Conservation (phyloP, 164 flowering plant species). For the Berberis thunbergii region DNA sequence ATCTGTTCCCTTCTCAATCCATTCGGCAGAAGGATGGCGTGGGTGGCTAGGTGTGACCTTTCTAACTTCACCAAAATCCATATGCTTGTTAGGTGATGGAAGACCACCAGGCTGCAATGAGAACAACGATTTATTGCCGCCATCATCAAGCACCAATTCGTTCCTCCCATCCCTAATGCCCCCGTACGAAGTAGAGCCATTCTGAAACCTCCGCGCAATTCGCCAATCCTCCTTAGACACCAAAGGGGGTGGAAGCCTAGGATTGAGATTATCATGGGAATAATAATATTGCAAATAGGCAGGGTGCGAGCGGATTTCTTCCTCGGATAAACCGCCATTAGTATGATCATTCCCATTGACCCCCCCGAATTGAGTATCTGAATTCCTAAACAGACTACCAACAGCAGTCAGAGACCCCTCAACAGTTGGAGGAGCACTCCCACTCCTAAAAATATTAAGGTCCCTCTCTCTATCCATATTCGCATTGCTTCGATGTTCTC, state of each 20-base stretch:
- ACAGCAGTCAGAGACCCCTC: constrained; percentile 70
- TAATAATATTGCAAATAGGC: constrained; percentile 73
- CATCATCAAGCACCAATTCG: constrained; percentile 20
- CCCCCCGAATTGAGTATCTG: background rate
- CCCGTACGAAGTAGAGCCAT: constrained; percentile 32
- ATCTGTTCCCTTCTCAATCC: constrained; percentile 35
- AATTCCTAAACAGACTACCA: constrained; percentile 36
- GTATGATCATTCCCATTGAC: background rate
- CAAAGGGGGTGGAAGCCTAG: constrained; percentile 74
- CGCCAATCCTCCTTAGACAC: constrained; percentile 89
- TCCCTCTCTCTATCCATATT: constrained; percentile 37
- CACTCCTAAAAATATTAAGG: constrained; percentile 56
- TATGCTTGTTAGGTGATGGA: constrained; percentile 32
- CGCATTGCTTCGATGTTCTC: constrained; percentile 25
- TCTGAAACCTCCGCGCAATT: constrained; percentile 62
- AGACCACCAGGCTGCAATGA: constrained; percentile 52
- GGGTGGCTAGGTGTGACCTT: constrained; percentile 31
- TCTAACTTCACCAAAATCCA: constrained; percentile 37
- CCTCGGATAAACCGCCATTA: constrained; percentile 38
- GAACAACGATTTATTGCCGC: constrained; percentile 41
- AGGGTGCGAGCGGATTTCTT: constrained; percentile 70
- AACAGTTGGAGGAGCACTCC: constrained; percentile 91
- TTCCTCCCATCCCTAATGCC: constrained; percentile 46
- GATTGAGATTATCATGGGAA: constrained; percentile 61
- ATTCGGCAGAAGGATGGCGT: constrained; percentile 44